These are phyloP conservation scores for Coemansia erecta DNA, from an alignment of 192 early-diverging fungal genomes.

Conservation along the genomic window DNA sequence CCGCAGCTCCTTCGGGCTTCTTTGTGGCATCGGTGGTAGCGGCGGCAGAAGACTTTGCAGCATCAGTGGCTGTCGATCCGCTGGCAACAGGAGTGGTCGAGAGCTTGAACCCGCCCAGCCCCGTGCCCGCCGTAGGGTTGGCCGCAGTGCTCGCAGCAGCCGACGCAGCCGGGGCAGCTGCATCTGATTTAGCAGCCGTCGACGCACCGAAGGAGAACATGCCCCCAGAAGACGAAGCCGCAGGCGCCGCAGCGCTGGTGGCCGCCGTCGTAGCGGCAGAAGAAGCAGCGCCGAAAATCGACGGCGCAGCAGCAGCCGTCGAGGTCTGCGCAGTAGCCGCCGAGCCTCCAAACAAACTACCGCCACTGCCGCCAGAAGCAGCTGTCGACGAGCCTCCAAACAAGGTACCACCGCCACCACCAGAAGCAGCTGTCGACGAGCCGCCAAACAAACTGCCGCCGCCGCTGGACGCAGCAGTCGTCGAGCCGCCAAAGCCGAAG, in stretches of 20 bases:
- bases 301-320: background rate
- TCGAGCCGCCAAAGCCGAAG: slow-evolving; percentile 1
- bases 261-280: slow-evolving; percentile 1
- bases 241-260: slow-evolving; percentile 4
- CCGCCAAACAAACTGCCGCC: slow-evolving; percentile 17
- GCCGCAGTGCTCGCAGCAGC: slow-evolving; percentile 31
- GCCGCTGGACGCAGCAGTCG: slow-evolving; percentile 18
- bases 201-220: slow-evolving; percentile 19
- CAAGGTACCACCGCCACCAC: too few relatives aligned
- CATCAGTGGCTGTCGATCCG: slow-evolving; percentile 28
- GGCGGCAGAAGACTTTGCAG: slow-evolving; percentile 50
- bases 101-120: slow-evolving; percentile 45
- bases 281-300: slow-evolving; percentile 2
- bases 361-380: background rate
- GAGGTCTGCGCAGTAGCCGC: background rate
- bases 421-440: background rate
- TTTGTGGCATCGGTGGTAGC: slow-evolving; percentile 18
- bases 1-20: slow-evolving; percentile 28
- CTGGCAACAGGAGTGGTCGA: slow-evolving; percentile 29
- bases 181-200: slow-evolving; percentile 41
- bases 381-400: slow-evolving; percentile 1
- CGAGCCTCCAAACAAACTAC: slow-evolving; percentile 17
- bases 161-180: slow-evolving; percentile 37
- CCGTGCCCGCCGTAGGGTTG: slow-evolving; percentile 46
- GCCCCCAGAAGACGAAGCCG: slow-evolving; percentile 28